Conservation (phyloP, 331 rosid genomes). For the Malus hybrid region DNA sequence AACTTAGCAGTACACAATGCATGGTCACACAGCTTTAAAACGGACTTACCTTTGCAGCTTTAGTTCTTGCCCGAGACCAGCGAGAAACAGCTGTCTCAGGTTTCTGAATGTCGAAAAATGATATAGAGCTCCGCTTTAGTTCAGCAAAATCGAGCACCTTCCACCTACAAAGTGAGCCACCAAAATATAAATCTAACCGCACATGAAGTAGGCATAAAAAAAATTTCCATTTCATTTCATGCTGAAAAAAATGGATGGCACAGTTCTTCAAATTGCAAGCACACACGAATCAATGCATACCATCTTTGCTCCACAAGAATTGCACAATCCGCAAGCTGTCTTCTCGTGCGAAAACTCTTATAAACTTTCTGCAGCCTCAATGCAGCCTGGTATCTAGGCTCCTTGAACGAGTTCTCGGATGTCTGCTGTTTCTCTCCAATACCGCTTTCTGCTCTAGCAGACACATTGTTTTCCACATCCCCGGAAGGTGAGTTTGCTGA, state of each 20-base stretch:
- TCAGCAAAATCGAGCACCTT: constrained; percentile 75
- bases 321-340: constrained; percentile 79
- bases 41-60: constrained; percentile 67
- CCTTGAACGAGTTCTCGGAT: neutral
- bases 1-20: constrained; percentile 3
- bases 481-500: constrained; percentile 32
- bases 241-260: neutral
- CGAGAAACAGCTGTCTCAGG: constrained; percentile 67
- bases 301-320: constrained; percentile 90
- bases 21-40: neutral
- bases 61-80: constrained; percentile 73
- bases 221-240: neutral
- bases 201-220: neutral
- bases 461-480: constrained; percentile 34
- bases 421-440: constrained; percentile 5
- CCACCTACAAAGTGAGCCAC: constrained; percentile 47
- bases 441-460: constrained; percentile 22
- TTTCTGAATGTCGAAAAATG: constrained; percentile 73
- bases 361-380: constrained; percentile 76
- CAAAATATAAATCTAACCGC: neutral
- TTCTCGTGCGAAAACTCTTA: constrained; percentile 78
- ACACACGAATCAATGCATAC: constrained; percentile 26
- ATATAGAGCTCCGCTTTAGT: constrained; percentile 70
- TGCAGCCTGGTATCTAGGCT: constrained; percentile 51
- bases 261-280: constrained; percentile 4